phyloP scores from a whole-genome alignment of 2,329 filamentous ascomycete species.

The Cadophora sp. region DNA sequence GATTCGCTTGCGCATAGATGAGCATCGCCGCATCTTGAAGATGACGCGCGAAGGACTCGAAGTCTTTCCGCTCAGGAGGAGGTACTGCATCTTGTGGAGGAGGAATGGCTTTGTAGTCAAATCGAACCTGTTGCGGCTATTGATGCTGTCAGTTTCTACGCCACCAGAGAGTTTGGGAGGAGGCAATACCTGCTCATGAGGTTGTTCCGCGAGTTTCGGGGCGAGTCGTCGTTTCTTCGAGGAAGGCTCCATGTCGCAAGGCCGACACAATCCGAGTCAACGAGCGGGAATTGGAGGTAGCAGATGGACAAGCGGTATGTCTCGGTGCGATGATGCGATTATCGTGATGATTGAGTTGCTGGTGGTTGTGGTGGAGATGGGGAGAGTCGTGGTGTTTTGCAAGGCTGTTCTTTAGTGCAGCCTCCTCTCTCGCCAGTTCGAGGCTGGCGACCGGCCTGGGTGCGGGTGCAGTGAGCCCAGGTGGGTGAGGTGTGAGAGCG shows the following conservation, averaged over 20 bases:
- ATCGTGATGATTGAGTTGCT: conserved; percentile 35
- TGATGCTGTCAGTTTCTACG: conserved; percentile 27
- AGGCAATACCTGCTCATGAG: conserved; percentile 43
- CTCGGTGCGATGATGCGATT: conserved; percentile 18
- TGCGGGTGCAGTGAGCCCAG: no score
- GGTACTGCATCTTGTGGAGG: conserved; percentile 42
- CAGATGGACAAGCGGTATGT: conserved; percentile 12
- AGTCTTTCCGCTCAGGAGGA: conserved; percentile 54
- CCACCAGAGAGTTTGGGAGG: conserved; percentile 12
- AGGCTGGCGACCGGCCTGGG: conserved; percentile 7
- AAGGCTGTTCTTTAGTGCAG: conserved; percentile 23
- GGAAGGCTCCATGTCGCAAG: conserved; percentile 44
- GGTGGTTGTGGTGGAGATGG: conserved; percentile 35
- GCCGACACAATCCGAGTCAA: conserved; percentile 28
- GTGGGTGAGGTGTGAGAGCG: no score
- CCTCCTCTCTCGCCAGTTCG: conserved; percentile 21
- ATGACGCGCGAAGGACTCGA: conserved; percentile 71
- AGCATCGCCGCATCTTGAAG: conserved; percentile 73
- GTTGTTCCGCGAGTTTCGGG: conserved; percentile 45
- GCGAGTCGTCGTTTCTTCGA: conserved; percentile 47
- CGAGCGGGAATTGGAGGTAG: conserved; percentile 30
- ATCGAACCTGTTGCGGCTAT: conserved; percentile 41
- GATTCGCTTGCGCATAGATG: conserved; percentile 68
- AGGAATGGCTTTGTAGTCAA: conserved; percentile 43
- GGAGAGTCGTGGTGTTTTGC: conserved; percentile 16